Evolutionary conservation across 805 yeast genomes (phyloP).

Genomic region (Jamesozyma lodderae): DNA sequence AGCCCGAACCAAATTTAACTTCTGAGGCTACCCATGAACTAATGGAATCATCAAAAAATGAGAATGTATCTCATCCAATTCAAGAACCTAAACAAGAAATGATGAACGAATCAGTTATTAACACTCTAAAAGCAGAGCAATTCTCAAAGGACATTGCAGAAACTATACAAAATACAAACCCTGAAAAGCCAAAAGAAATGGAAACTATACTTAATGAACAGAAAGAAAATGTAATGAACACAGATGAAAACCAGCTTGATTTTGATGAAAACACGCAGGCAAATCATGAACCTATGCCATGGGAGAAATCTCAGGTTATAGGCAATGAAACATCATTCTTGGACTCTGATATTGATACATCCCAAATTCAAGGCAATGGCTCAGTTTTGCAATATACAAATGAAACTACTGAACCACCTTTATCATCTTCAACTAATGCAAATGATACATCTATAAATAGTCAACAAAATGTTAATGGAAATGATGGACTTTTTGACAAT

Average conservation of each 20-base stretch:
- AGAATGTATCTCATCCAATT: background rate
- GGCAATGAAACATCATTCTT: background rate
- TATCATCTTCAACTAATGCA: background rate
- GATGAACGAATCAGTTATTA: background rate
- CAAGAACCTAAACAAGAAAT: background rate
- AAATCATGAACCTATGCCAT: conserved; percentile 11
- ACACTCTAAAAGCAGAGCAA: no score
- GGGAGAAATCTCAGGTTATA: conserved; percentile 8
- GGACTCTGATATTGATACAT: background rate
- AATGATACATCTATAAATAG: background rate
- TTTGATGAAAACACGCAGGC: background rate
- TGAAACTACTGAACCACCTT: background rate
- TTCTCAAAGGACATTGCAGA: background rate
- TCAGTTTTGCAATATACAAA: background rate
- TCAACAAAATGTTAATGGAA: background rate
- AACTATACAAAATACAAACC: background rate
- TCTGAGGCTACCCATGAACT: background rate
- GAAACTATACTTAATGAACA: background rate
- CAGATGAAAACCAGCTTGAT: background rate
- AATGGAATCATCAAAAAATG: background rate
- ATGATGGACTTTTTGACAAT: background rate
- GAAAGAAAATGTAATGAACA: no score
- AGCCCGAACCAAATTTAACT: background rate
- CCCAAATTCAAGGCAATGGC: background rate
- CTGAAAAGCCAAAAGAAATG: background rate